These are phyloP conservation scores for Mycena crocata DNA, from an alignment of 768 basidiomycete genomes.

Conservation along the genomic window DNA sequence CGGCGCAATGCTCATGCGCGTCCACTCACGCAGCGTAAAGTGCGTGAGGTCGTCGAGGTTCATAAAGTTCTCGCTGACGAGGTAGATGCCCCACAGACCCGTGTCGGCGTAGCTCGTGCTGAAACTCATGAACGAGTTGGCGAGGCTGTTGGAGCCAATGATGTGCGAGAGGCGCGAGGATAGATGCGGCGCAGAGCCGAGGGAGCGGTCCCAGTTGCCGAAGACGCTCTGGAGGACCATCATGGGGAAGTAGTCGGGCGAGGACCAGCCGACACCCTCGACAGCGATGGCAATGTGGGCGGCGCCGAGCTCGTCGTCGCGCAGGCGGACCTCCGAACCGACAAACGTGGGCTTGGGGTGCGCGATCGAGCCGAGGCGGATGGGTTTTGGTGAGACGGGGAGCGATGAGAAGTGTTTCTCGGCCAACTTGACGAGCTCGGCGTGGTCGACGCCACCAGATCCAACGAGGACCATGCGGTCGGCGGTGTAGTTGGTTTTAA, in stretches of 20 bases:
- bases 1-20: slow-evolving; percentile 91
- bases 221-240: slow-evolving; percentile 97
- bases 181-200: slow-evolving; percentile 90
- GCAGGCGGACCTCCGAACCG: slow-evolving; percentile 95
- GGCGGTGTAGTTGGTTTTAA: slow-evolving; percentile 97
- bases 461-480: slow-evolving; percentile 99
- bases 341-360: slow-evolving; percentile 86
- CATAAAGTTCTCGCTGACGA: slow-evolving; percentile 93
- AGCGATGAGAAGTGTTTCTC: slow-evolving; percentile 93
- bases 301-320: slow-evolving; percentile 90
- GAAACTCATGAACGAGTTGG: slow-evolving; percentile 99
- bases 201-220: slow-evolving; percentile 99
- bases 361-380: slow-evolving; percentile 85
- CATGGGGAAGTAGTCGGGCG: slow-evolving; percentile 99
- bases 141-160: slow-evolving; percentile 92
- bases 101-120: slow-evolving; percentile 99
- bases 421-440: slow-evolving; percentile 92
- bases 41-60: slow-evolving; percentile 95
- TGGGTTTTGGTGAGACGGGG: slow-evolving; percentile 88
- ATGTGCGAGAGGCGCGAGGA: slow-evolving; percentile 93
- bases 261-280: slow-evolving; percentile 97
- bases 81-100: slow-evolving; percentile 98
- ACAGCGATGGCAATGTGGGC: slow-evolving; percentile 97
- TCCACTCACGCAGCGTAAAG: slow-evolving; percentile 96
- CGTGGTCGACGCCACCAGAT: slow-evolving; percentile 94